Conservation (phyloP, 768 basidiomycete species). For the Rhodosporidiobolus sp. region DNA sequence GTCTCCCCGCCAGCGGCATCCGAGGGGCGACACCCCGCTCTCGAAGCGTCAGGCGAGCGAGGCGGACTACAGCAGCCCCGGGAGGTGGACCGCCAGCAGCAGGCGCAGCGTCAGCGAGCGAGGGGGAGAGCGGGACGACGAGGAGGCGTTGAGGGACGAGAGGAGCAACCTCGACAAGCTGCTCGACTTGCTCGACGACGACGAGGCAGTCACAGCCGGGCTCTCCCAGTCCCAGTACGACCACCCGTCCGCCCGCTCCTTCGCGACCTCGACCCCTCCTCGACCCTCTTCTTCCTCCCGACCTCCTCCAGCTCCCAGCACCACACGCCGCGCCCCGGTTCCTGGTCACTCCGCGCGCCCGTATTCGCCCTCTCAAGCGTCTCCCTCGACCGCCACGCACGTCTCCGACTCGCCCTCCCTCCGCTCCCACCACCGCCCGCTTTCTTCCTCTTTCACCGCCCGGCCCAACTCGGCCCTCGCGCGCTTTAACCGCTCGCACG, state of each 20-base stretch:
- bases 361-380: too few relatives aligned
- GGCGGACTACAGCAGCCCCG: not conserved
- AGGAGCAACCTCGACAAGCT: conserved; percentile 24
- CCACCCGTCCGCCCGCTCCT: not conserved
- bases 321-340: not conserved
- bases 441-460: not conserved
- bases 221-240: too few relatives aligned
- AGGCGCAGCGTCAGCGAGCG: not conserved
- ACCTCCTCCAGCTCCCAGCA: not conserved
- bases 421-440: not conserved
- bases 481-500: not conserved
- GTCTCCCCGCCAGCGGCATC: not conserved
- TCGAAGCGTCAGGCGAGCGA: not conserved
- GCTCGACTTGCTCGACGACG: conserved; percentile 24
- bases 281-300: not conserved
- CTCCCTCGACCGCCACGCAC: not conserved
- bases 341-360: not conserved
- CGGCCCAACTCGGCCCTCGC: not conserved
- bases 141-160: not conserved
- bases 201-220: not conserved
- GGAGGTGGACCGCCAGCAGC: not conserved
- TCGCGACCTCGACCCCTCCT: conserved; percentile 9
- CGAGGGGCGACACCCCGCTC: conserved; percentile 23
- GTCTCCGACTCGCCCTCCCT: conserved; percentile 1
- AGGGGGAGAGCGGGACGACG: not conserved